Conservation (phyloP, 1,284 basidiomycete genomes). For the Boletus sp. region DNA sequence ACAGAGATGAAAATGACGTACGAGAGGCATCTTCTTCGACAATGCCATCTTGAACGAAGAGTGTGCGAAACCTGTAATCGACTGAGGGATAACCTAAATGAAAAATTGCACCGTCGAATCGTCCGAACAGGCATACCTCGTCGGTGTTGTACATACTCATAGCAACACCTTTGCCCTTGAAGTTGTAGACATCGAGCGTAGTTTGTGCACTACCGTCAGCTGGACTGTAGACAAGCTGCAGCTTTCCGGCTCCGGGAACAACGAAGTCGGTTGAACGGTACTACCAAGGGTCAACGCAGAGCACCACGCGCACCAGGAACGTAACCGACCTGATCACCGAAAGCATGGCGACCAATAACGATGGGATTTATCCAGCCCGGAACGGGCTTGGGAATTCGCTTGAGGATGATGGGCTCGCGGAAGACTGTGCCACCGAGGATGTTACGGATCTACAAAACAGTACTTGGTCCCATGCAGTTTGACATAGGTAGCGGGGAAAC, state of each 20-base stretch:
- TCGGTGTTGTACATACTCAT: slow-evolving; percentile 96
- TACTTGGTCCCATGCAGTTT: slow-evolving; percentile 6
- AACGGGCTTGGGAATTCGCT: slow-evolving; percentile 87
- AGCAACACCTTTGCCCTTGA: slow-evolving; percentile 85
- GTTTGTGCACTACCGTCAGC: slow-evolving; percentile 62
- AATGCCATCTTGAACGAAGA: slow-evolving; percentile 99
- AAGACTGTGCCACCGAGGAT: slow-evolving; percentile 98
- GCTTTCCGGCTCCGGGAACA: slow-evolving; percentile 83
- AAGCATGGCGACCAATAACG: slow-evolving; percentile 94
- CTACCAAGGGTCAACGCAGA: slow-evolving; percentile 34
- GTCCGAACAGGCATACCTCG: slow-evolving; percentile 48
- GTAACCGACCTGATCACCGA: slow-evolving; percentile 76
- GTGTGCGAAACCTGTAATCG: slow-evolving; percentile 93
- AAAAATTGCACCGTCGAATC: neutral
- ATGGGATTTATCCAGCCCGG: slow-evolving; percentile 98
- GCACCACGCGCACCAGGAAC: slow-evolving; percentile 10
- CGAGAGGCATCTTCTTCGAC: slow-evolving; percentile 88
- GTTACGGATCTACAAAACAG: slow-evolving; percentile 73
- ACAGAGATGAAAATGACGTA: slow-evolving; percentile 33
- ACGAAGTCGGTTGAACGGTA: slow-evolving; percentile 91
- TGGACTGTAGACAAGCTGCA: slow-evolving; percentile 86
- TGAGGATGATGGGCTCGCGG: slow-evolving; percentile 94
- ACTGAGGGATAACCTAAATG: slow-evolving; percentile 41
- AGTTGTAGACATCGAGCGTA: slow-evolving; percentile 82
- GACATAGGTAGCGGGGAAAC: slow-evolving; percentile 28